A percentile compares a stretch with the other conserved stretches of the same genome.
These are phyloP conservation scores for Physaria fendleri DNA, from an alignment of 345 rosid species.

Conservation along the genomic window DNA sequence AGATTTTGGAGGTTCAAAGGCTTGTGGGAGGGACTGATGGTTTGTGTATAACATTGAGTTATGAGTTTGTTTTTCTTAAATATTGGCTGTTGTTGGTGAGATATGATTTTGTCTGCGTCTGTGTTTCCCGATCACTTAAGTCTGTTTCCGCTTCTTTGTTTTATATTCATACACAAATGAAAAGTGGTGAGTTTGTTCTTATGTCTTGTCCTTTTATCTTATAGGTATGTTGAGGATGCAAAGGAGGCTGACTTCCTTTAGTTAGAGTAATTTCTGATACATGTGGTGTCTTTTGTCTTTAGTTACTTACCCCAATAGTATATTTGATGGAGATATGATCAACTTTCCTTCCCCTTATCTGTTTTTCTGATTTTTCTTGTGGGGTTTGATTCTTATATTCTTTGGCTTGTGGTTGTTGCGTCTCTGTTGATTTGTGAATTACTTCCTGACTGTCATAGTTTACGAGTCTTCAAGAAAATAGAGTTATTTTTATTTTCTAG, in stretches of 20 bases:
- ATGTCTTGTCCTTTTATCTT: no score
- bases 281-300: no score
- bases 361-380: background rate
- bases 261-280: no score
- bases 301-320: no score
- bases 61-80: no score
- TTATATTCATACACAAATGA: no score
- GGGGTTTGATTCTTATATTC: background rate
- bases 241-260: background rate
- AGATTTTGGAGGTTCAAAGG: background rate
- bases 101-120: no score
- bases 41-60: no score
- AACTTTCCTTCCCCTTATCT: background rate
- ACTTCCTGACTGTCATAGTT: background rate
- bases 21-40: background rate
- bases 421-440: background rate
- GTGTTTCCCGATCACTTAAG: no score
- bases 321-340: background rate
- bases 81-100: background rate
- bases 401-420: background rate
- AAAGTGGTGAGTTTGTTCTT: no score
- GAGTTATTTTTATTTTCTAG: no score
- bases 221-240: background rate
- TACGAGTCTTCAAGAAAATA: background rate
- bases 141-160: no score